phyloP scores from a whole-genome alignment of 148 eudicot genomes.

The Bassia scoparia region DNA sequence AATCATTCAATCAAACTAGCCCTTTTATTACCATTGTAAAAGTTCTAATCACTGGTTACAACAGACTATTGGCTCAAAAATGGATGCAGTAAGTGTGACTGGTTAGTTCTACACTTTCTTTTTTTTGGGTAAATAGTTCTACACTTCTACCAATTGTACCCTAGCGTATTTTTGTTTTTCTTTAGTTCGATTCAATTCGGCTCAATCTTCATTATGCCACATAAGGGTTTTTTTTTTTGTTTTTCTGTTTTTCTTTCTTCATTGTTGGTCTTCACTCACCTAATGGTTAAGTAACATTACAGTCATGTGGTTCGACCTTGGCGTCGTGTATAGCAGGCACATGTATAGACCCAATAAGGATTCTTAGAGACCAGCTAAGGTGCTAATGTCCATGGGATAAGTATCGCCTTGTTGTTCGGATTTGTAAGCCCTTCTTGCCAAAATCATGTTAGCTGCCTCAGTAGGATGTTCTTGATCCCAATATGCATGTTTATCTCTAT shows the following conservation, averaged over 20 bases:
- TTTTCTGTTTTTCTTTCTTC: too few relatives aligned
- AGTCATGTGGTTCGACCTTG: background rate
- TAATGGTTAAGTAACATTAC: background rate
- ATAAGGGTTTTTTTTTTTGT: background rate
- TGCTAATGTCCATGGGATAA: constrained; percentile 35
- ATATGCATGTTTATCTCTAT: constrained; percentile 22
- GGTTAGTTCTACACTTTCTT: background rate
- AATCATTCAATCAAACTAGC: too few relatives aligned
- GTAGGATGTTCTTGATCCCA: constrained; percentile 40
- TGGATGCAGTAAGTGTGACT: too few relatives aligned
- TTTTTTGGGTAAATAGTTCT: background rate
- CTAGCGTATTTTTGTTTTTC: background rate
- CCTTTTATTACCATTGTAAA: too few relatives aligned
- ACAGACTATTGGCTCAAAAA: too few relatives aligned
- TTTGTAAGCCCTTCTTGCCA: constrained; percentile 29
- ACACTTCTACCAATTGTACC: background rate
- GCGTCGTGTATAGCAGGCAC: background rate
- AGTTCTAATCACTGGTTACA: too few relatives aligned
- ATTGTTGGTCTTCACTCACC: background rate
- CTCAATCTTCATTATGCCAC: background rate
- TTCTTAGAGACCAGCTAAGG: constrained; percentile 17
- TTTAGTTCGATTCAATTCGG: background rate
- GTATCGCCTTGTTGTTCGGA: constrained; percentile 15
- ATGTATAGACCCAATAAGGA: too few relatives aligned
- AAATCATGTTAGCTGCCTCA: constrained; percentile 34